phyloP scores from a whole-genome alignment of 78 protist species.

The slime mould (Dictyostelium discoideum) region DNA sequence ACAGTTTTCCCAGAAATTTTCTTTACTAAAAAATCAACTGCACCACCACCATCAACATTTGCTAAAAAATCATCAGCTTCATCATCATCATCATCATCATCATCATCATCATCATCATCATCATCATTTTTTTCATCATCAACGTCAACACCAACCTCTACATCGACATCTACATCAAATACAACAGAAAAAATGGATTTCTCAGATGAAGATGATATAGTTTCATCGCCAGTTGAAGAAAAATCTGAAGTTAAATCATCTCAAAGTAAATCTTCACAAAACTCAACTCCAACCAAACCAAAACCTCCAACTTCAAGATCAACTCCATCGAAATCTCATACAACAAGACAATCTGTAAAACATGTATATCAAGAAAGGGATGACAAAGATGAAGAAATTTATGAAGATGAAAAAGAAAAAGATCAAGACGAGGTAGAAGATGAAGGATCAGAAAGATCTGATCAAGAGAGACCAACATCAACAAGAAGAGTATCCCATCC shows the following conservation, averaged over 20 bases:
- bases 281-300: neutral
- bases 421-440: neutral
- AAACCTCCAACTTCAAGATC: neutral
- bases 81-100: neutral
- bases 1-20: neutral
- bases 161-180: neutral
- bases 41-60: neutral
- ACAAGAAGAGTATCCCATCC: neutral
- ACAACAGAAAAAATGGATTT: neutral
- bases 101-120: neutral
- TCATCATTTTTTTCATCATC: too few relatives aligned
- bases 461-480: neutral
- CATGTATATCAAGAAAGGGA: neutral
- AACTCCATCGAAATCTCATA: neutral
- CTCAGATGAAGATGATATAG: neutral
- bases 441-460: neutral
- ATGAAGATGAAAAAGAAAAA: neutral
- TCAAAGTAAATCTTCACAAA: neutral
- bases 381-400: neutral
- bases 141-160: neutral
- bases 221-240: neutral
- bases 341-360: neutral
- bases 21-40: neutral
- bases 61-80: neutral
- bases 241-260: neutral